These are phyloP conservation scores for Cubamyces lactineus DNA, from an alignment of 768 basidiomycete species.

Conservation along the genomic window DNA sequence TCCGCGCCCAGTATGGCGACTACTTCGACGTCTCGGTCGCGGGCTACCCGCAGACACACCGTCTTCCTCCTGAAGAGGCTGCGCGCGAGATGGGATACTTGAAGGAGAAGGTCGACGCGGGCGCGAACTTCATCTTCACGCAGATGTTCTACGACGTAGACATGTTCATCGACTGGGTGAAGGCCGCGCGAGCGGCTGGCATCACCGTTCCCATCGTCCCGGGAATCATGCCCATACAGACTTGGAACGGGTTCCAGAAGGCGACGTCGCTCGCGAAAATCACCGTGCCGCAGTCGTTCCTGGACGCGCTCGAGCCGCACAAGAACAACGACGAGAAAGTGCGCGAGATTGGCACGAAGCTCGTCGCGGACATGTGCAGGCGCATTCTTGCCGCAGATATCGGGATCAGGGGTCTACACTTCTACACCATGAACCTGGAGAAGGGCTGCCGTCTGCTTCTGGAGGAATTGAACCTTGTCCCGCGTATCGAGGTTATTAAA, in stretches of 20 bases:
- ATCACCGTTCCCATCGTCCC: slow-evolving; percentile 91
- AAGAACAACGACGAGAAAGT: slow-evolving; percentile 95
- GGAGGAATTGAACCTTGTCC: slow-evolving; percentile 87
- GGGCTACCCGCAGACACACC: slow-evolving; percentile 86
- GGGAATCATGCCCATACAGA: slow-evolving; percentile 94
- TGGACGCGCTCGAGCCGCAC: slow-evolving; percentile 80
- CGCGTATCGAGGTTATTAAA: slow-evolving; percentile 87
- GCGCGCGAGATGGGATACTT: slow-evolving; percentile 81
- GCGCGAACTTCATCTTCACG: slow-evolving; percentile 93
- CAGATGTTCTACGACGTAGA: slow-evolving; percentile 98
- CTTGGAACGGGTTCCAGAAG: slow-evolving; percentile 92
- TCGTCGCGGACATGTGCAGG: slow-evolving; percentile 94
- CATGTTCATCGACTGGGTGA: slow-evolving; percentile 91
- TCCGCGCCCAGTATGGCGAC: slow-evolving; percentile 79
- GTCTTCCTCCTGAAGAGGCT: slow-evolving; percentile 72
- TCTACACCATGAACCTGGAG: slow-evolving; percentile 98
- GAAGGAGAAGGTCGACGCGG: slow-evolving; percentile 90
- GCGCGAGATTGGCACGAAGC: slow-evolving; percentile 87
- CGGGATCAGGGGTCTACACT: slow-evolving; percentile 88
- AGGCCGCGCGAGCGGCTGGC: slow-evolving; percentile 77
- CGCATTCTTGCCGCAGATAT: slow-evolving; percentile 78
- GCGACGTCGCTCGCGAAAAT: slow-evolving; percentile 81
- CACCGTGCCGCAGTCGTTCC: slow-evolving; percentile 72
- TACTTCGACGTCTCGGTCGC: slow-evolving; percentile 96
- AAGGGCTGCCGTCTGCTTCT: slow-evolving; percentile 95